Evolutionary conservation across 345 rosid genomes (phyloP), one percentile per base, ranked within the genome.

Genomic region (Hibiscus trionum): DNA sequence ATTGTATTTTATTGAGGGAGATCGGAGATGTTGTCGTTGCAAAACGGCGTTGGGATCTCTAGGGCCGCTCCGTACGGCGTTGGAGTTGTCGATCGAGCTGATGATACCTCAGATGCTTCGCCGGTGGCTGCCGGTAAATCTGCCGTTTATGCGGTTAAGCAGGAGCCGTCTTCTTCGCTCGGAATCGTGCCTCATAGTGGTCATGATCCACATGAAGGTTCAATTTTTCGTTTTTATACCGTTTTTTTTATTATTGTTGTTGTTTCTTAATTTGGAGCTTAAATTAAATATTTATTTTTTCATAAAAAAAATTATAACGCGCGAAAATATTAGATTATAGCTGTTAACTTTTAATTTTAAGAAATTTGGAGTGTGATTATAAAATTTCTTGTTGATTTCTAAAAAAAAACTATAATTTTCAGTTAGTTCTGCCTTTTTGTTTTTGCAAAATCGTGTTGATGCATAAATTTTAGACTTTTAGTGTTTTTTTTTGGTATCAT

Each of bases 21-120:
- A 47, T 56, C 15, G 68, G 71, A 68, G 76, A 89, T 89, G 91
- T 78, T 89, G 72, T 80, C 87, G 75, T 76, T 87, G 73, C 88
- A 86, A 75, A 86, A 75, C 82, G 88, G 83, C 66, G 82, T 71
- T 39, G 82, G 78, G 74, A 67, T 79, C 71, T 76, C 81, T 75
- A 77, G 86, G 12, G 78, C 78, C 70, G 77, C 75, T 75, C 50
- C 72, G 52, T 74, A 77, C 10, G 75, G 70, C 24, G n/a, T 29
- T 21, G 50, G 37, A 24, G 12, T 73, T 80, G 14, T 49, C 73
- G 90, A 78, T 82, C 85, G 83, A 29, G 77, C 75, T 17, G 86
- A 81, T 33, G 90, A 85, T 21, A 76, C 66, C n/a, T 52, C 4
- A 10, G 29, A 31, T 26, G 16, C 16, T 33, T 15, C 31, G 29